Conservation (phyloP, 2,329 filamentous ascomycete species). For the Ophiocordyceps polyrhachis-furcata region DNA sequence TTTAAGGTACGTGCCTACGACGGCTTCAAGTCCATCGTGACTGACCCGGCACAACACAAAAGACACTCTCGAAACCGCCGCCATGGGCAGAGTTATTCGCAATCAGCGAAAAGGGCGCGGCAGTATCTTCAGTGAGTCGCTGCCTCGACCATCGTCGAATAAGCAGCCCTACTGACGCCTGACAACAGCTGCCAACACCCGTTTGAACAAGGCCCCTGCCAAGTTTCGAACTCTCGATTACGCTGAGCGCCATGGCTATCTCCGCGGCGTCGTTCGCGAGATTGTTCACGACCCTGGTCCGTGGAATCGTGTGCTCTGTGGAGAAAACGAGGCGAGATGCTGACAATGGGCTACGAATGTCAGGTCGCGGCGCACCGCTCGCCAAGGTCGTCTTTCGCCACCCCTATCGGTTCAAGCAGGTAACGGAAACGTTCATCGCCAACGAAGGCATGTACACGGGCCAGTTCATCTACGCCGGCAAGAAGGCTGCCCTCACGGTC, state of each 20-base stretch:
- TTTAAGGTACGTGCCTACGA: conserved; percentile 13
- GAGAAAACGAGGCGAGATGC: conserved; percentile 5
- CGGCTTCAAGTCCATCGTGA: background rate
- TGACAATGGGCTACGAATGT: conserved; percentile 10
- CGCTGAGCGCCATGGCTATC: conserved; percentile 92
- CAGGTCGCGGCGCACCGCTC: conserved; percentile 78
- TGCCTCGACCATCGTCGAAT: conserved; percentile 6
- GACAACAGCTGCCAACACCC: conserved; percentile 53
- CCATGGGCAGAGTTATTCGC: conserved; percentile 43
- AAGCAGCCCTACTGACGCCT: conserved; percentile 12
- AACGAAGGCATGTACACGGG: conserved; percentile 99
- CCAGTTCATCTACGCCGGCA: conserved; percentile 99
- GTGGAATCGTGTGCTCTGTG: conserved; percentile 9
- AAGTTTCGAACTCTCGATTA: conserved; percentile 96
- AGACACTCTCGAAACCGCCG: conserved; percentile 18
- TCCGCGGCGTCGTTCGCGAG: conserved; percentile 94
- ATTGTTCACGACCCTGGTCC: conserved; percentile 92
- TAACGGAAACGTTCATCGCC: conserved; percentile 98
- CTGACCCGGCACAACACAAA: conserved; percentile 4
- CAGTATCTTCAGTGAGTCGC: conserved; percentile 36
- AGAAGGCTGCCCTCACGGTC: conserved; percentile 92
- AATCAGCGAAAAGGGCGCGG: conserved; percentile 45
- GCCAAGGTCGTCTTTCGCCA: conserved; percentile 94
- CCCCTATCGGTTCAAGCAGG: conserved; percentile 94
- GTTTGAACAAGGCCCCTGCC: conserved; percentile 68